Evolutionary conservation across 2,329 filamentous ascomycete genomes (phyloP).

Genomic region (Xylaria sp.): DNA sequence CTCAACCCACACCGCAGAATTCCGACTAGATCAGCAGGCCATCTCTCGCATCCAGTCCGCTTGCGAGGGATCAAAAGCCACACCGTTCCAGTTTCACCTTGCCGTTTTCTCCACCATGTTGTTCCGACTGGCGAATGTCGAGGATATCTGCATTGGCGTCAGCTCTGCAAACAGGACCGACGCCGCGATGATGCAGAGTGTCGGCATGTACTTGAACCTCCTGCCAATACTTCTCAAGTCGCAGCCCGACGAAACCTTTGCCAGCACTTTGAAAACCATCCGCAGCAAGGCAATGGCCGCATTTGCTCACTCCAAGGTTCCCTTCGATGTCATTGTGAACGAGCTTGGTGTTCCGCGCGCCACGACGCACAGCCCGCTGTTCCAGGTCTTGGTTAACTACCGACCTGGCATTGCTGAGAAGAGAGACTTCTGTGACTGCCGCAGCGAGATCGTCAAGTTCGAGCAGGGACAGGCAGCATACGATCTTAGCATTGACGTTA

Average conservation of each 20-base stretch:
- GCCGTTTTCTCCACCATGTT: conserved; percentile 52
- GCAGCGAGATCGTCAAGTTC: neutral
- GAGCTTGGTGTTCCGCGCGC: conserved; percentile 56
- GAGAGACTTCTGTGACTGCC: conserved; percentile 24
- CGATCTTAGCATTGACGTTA: conserved; percentile 53
- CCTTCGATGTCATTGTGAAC: conserved; percentile 61
- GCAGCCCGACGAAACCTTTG: conserved; percentile 27
- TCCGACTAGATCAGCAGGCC: neutral
- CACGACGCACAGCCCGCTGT: conserved; percentile 56
- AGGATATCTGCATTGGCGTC: conserved; percentile 57
- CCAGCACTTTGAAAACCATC: conserved; percentile 23
- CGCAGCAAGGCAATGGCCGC: conserved; percentile 49
- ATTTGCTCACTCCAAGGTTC: conserved; percentile 57
- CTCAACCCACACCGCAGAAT: conserved; percentile 22
- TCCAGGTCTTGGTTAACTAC: conserved; percentile 58
- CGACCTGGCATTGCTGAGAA: conserved; percentile 18
- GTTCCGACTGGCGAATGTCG: conserved; percentile 43
- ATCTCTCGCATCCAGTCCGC: conserved; percentile 27
- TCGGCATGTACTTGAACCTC: conserved; percentile 63
- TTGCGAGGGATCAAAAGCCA: conserved; percentile 45
- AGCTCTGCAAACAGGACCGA: conserved; percentile 54
- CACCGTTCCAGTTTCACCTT: conserved; percentile 58
- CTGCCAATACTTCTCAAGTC: conserved; percentile 56
- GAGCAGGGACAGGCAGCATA: conserved; percentile 41
- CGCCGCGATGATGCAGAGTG: conserved; percentile 45